Conservation (phyloP, 805 yeast species). For the Pichia nanzhaoensis region DNA sequence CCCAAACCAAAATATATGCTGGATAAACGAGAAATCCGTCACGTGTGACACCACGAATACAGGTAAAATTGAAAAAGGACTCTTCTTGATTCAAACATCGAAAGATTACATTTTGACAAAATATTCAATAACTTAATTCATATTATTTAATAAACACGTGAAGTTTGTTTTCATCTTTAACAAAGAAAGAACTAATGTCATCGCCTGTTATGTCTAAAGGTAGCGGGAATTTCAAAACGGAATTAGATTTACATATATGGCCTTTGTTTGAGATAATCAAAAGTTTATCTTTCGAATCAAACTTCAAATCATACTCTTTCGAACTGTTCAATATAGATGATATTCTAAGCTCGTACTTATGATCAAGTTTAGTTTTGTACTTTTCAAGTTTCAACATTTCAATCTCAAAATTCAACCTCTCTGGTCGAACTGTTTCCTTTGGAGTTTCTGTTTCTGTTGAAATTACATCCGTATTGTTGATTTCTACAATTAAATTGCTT, state of each 20-base stretch:
- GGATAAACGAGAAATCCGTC: too few species aligned
- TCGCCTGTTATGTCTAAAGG: constrained; percentile 25
- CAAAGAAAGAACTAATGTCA: constrained; percentile 2
- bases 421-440: not conserved
- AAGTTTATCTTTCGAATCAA: constrained; percentile 25
- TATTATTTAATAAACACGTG: constrained; percentile 10
- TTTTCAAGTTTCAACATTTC: constrained; percentile 24
- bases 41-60: too few species aligned
- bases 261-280: constrained; percentile 28
- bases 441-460: not conserved
- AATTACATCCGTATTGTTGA: not conserved
- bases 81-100: not conserved
- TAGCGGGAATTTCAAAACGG: constrained; percentile 24
- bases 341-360: constrained; percentile 17
- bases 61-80: too few species aligned
- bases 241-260: constrained; percentile 15
- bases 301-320: constrained; percentile 30
- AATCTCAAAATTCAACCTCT: constrained; percentile 4
- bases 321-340: constrained; percentile 27
- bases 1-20: too few species aligned
- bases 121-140: not conserved
- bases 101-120: not conserved
- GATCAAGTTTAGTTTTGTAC: constrained; percentile 14
- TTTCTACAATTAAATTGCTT: not conserved
- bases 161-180: constrained; percentile 2